phyloP scores from a whole-genome alignment of 345 rosid genomes.

The Adansonia digitata region DNA sequence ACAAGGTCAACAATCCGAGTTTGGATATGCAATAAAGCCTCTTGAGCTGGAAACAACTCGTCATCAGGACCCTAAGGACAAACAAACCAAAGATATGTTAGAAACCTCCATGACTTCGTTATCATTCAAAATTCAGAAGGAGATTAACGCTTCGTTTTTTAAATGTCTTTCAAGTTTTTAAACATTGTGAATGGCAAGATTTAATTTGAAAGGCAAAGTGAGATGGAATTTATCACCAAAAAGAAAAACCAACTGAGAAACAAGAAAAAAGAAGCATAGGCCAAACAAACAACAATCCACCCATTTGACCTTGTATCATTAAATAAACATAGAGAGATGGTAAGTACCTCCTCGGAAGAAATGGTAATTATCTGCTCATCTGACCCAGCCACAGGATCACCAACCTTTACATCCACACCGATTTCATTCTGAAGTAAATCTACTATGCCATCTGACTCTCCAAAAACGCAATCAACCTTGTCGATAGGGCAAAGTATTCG shows the following conservation, averaged over 20 bases:
- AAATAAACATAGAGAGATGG: conserved; percentile 8
- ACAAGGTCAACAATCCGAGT: conserved; percentile 70
- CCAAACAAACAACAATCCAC: background rate
- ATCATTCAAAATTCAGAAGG: background rate
- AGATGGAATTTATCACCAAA: background rate
- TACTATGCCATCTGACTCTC: conserved; percentile 69
- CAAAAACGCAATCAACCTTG: conserved; percentile 63
- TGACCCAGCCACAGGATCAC: conserved; percentile 75
- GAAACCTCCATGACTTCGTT: background rate
- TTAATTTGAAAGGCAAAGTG: background rate
- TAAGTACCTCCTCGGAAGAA: conserved; percentile 87
- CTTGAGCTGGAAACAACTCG: conserved; percentile 95
- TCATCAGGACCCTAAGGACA: conserved; percentile 83
- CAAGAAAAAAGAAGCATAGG: background rate
- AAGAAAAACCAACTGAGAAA: background rate
- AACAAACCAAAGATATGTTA: conserved; percentile 20
- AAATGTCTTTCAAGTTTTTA: background rate
- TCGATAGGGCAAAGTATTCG: conserved; percentile 88
- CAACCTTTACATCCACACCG: conserved; percentile 83
- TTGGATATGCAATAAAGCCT: conserved; percentile 95
- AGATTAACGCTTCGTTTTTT: background rate
- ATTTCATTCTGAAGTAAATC: conserved; percentile 84
- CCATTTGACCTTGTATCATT: background rate
- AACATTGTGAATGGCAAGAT: conserved; percentile 7
- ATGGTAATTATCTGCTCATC: conserved; percentile 82